Conservation (phyloP, 306 rosid genomes). For the Acacia crassicarpa region DNA sequence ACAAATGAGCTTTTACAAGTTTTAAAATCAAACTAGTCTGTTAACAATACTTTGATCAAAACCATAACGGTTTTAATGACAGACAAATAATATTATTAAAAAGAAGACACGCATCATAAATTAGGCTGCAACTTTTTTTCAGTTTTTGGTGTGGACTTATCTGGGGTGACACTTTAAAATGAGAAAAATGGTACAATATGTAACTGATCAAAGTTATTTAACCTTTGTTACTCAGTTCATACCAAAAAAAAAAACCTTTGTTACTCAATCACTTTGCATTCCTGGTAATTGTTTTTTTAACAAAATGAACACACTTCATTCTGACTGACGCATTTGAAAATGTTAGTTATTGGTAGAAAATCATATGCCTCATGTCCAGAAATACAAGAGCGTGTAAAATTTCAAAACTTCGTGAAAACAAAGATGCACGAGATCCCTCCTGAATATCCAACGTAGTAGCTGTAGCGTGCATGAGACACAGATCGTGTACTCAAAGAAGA, state of each 20-base stretch:
- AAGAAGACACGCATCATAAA: too few species aligned
- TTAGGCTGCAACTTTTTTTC: too few species aligned
- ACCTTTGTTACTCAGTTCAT: too few species aligned
- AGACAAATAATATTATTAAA: too few species aligned
- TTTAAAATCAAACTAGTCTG: too few species aligned
- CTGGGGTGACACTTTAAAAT: neutral
- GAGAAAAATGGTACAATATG: neutral
- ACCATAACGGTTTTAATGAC: too few species aligned
- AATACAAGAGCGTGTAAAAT: neutral
- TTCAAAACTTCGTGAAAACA: neutral
- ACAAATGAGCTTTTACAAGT: too few species aligned
- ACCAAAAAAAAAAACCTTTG: too few species aligned
- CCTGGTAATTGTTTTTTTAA: neutral
- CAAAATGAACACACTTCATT: neutral
- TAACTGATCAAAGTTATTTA: neutral
- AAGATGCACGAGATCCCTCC: neutral
- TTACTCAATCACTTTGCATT: neutral
- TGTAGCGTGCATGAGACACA: neutral
- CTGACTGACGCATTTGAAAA: neutral
- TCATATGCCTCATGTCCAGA: neutral
- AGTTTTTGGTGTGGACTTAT: neutral
- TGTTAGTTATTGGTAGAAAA: neutral
- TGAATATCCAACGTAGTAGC: neutral
- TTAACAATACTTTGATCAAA: too few species aligned
- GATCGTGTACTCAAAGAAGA: slow-evolving; percentile 40